Evolutionary conservation across 768 basidiomycete genomes (phyloP), one percentile per base, ranked within the genome.

Genomic region (Roridomyces roridus): DNA sequence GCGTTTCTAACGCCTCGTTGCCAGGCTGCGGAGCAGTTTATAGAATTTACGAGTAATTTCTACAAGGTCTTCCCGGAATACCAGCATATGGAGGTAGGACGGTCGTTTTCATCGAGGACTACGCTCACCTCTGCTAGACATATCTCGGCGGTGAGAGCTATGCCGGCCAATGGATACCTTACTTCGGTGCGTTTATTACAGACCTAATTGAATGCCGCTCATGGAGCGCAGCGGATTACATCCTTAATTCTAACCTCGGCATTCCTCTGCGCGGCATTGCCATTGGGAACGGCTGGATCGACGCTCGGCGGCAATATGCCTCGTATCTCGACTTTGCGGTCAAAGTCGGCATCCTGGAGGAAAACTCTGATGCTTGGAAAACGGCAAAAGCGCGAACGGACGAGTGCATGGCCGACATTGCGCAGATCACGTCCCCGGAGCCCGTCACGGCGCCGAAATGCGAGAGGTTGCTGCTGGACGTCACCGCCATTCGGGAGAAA

Each of bases 211-310:
- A 42, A 34, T 10, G 15, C 11, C 25, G 31, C 12, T 35, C 37
- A 46, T 29, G 11, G n/a, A 15, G 28, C 37, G 25, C 57, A 95
- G 95, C 93, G 66, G 83, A 94, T 61, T 90, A 86, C 17, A 78
- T 96, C 41, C 76, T 97, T 26, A 70, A 79, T 59, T 85, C 86
- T 6, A 70, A 80, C 29, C 74, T 93, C 17, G 67, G 77, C 23
- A 75, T 88, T 24, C 86, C 85, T 0, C 76, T 98, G 8, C 82
- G 81, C 40, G 97, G 97, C 2, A 75, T 84, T 15, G 92, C 96
- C 1, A 97, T 99, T 40, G 97, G 97, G 20, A 99, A 99, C 71
- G 96, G 96, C 6, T 99, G 97, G 97, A 96, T 97, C 43, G 96
- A 98, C 70, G 87, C 88, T 0, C 83, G 84, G 37, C 78, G 80